Base-by-base conservation (phyloP, 2,329 filamentous ascomycete species). In the Cercospora janseana region DNA sequence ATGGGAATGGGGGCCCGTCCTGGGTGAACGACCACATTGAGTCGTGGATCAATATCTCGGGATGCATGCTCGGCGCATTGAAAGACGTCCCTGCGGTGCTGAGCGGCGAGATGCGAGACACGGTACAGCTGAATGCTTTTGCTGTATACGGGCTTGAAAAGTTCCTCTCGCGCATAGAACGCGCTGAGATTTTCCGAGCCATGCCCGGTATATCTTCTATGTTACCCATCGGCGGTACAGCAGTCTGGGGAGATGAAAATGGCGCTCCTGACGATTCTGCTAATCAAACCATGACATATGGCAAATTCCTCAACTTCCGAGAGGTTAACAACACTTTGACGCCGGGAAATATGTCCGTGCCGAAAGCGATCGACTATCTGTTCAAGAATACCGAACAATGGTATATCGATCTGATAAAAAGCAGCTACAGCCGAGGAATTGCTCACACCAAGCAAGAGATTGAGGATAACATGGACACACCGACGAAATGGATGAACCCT, bases 201-300 rank as follows among this genome's bases (percentile, higher is more conserved):
- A 97, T 98, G 92, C 93, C 93, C 0, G 93, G 93, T 5, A 88
- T 96, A 53, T 94, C 88, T 5, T 93, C 88, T 40, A 98, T 98
- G 93, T 79, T 98, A 1, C 93, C 93, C 4, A 88, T 96, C 35
- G 93, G 93, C 26, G 93, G 93, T 18, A 83, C 95, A 51, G 87
- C 87, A 0, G 84, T 98, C n/a, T 98, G 93, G 93, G 93, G 93
- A 12, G 91, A 95, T 63, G 69, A 80, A 23, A 85, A 84, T 5
- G 89, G 88, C 76, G 93, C 93, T 0, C 93, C 93, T 0, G 93
- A 98, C 62, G 93, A 98, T 65, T 68, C 72, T 27, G 84, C 86
- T 0, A 85, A 79, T 3, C 88, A 94, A 63, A 79, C 79, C 21
- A 74, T 82, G 49, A 88, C 82, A 4, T 95, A 79, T 63, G 93